Conservation (phyloP, 2,329 filamentous ascomycete genomes). For the Epichloe sylvatica region DNA sequence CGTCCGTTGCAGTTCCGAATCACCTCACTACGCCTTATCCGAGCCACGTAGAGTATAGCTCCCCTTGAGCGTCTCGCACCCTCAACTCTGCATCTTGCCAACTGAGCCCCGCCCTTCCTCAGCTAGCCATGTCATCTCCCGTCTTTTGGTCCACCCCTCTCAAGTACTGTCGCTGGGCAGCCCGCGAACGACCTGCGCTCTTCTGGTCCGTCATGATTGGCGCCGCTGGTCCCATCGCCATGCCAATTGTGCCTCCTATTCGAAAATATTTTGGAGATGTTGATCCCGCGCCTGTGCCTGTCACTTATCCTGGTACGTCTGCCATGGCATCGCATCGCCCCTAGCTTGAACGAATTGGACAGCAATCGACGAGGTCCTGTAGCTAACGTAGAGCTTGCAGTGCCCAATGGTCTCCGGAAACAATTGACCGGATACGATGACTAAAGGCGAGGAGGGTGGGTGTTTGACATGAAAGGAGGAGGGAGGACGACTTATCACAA, state of each 20-base stretch:
- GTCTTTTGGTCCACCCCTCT: conserved; percentile 74
- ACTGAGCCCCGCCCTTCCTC: neutral
- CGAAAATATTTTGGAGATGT: conserved; percentile 60
- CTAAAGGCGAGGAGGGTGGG: conserved; percentile 18
- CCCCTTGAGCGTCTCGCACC: neutral
- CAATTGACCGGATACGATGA: conserved; percentile 48
- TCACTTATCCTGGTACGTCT: conserved; percentile 80
- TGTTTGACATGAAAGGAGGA: neutral
- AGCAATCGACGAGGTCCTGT: neutral
- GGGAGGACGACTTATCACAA: neutral
- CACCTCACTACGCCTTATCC: neutral
- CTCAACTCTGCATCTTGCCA: neutral
- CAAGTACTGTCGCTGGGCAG: conserved; percentile 76
- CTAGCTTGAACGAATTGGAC: neutral
- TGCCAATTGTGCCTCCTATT: conserved; percentile 61
- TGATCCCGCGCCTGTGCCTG: conserved; percentile 56
- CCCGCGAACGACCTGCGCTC: conserved; percentile 76
- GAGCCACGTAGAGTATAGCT: neutral
- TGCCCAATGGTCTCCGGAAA: conserved; percentile 46
- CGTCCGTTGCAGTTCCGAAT: neutral
- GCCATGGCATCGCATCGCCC: neutral
- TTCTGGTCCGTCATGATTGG: conserved; percentile 78
- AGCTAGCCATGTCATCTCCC: conserved; percentile 43
- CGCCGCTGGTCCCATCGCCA: conserved; percentile 52
- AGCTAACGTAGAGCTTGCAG: conserved; percentile 20